Percentiles rank a stretch among this genome's conserved stretches.
These are phyloP conservation scores for Davidsoniella virescens DNA, from an alignment of 2,329 filamentous ascomycete genomes.

Conservation along the genomic window DNA sequence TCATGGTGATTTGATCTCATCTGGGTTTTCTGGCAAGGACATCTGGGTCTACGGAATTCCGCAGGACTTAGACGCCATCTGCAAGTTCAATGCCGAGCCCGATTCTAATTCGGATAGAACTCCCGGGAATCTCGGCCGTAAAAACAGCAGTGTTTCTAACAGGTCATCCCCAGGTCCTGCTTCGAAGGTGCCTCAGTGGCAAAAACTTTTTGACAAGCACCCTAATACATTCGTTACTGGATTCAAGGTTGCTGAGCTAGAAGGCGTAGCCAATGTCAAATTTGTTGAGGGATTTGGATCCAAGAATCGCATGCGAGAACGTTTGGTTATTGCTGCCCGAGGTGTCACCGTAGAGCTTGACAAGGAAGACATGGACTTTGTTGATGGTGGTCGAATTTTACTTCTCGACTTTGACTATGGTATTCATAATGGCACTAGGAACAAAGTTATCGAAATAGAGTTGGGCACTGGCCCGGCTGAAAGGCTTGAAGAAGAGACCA, in stretches of 20 bases:
- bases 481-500: conserved; percentile 53
- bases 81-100: conserved; percentile 23
- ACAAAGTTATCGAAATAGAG: conserved; percentile 48
- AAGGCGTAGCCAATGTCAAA: conserved; percentile 50
- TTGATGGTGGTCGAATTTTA: conserved; percentile 61
- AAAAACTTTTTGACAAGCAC: conserved; percentile 48
- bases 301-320: conserved; percentile 32
- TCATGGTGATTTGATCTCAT: conserved; percentile 53
- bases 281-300: conserved; percentile 46
- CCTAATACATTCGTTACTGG: conserved; percentile 58
- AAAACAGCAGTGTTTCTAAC: conserved; percentile 21
- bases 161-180: conserved; percentile 15
- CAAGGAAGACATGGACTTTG: conserved; percentile 56
- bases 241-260: conserved; percentile 45
- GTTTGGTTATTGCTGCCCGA: conserved; percentile 54
- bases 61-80: conserved; percentile 49
- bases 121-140: conserved; percentile 16
- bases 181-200: conserved; percentile 45
- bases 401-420: conserved; percentile 60
- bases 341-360: conserved; percentile 49
- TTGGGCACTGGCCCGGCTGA: conserved; percentile 56
- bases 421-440: conserved; percentile 34
- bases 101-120: conserved; percentile 12
- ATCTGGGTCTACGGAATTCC: conserved; percentile 70
- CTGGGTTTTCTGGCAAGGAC: conserved; percentile 55